phyloP scores from a whole-genome alignment of 768 basidiomycete genomes.

The Tricholoma sp. region DNA sequence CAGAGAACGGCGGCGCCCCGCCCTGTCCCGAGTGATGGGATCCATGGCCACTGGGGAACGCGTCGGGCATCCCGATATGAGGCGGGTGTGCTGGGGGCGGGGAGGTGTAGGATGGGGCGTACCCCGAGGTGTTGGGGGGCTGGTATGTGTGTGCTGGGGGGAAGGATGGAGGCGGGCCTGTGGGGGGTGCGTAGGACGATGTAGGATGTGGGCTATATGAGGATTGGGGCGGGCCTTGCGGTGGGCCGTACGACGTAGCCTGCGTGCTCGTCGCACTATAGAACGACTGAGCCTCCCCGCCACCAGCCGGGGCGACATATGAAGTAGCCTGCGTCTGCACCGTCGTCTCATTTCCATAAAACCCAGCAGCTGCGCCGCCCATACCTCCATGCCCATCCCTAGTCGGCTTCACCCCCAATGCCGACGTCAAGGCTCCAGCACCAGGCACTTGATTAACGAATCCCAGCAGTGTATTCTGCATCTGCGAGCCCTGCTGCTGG shows the following conservation, averaged over 20 bases:
- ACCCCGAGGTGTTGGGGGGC: constrained; percentile 21
- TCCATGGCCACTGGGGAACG: neutral
- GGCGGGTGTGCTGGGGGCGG: constrained; percentile 11
- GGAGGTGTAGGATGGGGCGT: constrained; percentile 25
- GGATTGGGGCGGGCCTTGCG: constrained; percentile 2
- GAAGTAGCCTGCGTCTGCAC: neutral
- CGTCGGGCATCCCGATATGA: neutral
- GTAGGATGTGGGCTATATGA: constrained; percentile 20
- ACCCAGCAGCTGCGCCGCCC: constrained; percentile 12
- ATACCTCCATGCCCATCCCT: constrained; percentile 19
- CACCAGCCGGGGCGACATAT: neutral
- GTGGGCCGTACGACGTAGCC: neutral
- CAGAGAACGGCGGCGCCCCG: constrained; percentile 19
- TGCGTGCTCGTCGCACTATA: constrained; percentile 12
- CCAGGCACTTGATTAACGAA: constrained; percentile 46
- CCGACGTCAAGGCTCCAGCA: constrained; percentile 35
- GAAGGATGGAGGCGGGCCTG: constrained; percentile 16
- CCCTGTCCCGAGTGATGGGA: neutral
- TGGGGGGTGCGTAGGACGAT: constrained; percentile 17
- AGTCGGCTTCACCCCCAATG: constrained; percentile 27
- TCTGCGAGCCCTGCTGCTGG: constrained; percentile 39
- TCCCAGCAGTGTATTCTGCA: constrained; percentile 43
- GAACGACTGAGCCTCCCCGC: constrained; percentile 28
- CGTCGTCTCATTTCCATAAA: neutral
- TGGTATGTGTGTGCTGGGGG: constrained; percentile 11